Conservation (phyloP, 225 moss, liverwort and hornwort genomes). For the Sphagnum tenellum region DNA sequence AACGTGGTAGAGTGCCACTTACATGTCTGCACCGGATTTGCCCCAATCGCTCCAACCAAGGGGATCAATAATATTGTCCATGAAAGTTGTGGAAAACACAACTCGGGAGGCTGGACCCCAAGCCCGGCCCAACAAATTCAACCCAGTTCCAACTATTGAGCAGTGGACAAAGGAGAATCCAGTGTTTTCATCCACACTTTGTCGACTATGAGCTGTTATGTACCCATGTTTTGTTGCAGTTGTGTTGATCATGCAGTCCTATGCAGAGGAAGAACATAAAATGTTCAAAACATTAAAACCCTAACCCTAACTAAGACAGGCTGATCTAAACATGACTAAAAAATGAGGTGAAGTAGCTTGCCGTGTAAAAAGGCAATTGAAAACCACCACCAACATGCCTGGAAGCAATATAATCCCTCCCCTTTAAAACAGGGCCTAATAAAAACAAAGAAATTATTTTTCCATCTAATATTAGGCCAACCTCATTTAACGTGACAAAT, state of each 20-base stretch:
- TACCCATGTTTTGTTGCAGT: conserved; percentile 18
- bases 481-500: too few species aligned
- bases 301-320: too few species aligned
- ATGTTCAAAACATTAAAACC: too few species aligned
- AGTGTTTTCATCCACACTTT: conserved; percentile 8
- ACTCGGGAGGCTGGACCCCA: conserved; percentile 39
- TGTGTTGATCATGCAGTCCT: conserved; percentile 14
- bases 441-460: too few species aligned
- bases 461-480: too few species aligned
- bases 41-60: conserved; percentile 41
- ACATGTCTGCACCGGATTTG: conserved; percentile 24
- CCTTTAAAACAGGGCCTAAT: too few species aligned
- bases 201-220: conserved; percentile 33
- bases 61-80: conserved; percentile 16
- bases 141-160: conserved; percentile 13
- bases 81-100: conserved; percentile 25
- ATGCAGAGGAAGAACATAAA: too few species aligned
- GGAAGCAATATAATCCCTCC: too few species aligned
- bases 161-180: conserved; percentile 28
- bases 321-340: too few species aligned
- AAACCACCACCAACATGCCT: too few species aligned
- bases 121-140: conserved; percentile 20
- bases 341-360: too few species aligned
- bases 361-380: too few species aligned
- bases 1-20: not conserved